Conservation (phyloP, 1,284 basidiomycete species). For the Sanghuangporus sanghuang region DNA sequence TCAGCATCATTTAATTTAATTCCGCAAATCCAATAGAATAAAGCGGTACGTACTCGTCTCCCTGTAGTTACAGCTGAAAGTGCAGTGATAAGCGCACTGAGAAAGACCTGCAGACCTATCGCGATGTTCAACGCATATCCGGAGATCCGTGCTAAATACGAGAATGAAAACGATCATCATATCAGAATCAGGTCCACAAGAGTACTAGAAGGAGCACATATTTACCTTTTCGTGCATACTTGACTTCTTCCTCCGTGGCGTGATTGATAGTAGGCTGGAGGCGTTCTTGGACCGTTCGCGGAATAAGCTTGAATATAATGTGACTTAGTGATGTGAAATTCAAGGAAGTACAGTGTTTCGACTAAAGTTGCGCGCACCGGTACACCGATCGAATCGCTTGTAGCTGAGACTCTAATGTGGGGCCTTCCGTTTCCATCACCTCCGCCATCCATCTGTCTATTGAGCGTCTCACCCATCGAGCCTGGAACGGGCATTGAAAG, state of each 20-base stretch:
- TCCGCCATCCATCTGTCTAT: background rate
- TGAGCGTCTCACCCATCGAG: background rate
- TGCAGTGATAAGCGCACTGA: constrained; percentile 65
- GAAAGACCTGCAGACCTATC: constrained; percentile 50
- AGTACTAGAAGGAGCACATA: background rate
- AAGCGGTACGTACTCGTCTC: constrained; percentile 28
- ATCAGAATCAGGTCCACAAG: background rate
- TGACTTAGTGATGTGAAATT: too few relatives aligned
- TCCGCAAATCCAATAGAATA: background rate
- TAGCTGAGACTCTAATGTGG: background rate
- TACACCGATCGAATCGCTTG: background rate
- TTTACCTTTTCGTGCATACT: constrained; percentile 19
- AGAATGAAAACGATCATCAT: background rate
- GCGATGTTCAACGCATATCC: constrained; percentile 49
- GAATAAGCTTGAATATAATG: background rate
- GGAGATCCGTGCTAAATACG: constrained; percentile 37
- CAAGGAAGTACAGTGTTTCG: background rate
- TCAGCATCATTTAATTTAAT: background rate
- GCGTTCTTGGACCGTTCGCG: constrained; percentile 27
- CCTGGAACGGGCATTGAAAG: background rate
- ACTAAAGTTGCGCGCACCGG: background rate
- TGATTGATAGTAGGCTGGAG: constrained; percentile 28
- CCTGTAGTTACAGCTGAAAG: constrained; percentile 45
- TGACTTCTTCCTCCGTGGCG: constrained; percentile 25
- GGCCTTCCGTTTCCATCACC: background rate